Evolutionary conservation across 257 asterid genomes (phyloP).

Genomic region (Nicotiana knightiana): DNA sequence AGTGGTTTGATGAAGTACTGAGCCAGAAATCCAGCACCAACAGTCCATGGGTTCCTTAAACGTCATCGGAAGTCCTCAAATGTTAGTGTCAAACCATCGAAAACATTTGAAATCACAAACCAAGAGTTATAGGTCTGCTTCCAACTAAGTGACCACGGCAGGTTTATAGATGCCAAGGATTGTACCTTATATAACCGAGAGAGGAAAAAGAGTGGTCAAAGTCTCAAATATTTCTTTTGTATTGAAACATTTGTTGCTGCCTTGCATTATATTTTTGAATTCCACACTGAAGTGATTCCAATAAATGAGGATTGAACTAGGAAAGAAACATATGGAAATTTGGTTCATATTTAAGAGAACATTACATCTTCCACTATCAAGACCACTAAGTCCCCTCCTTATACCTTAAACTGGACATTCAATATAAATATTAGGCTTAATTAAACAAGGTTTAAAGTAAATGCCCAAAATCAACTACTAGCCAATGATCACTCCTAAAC

Average conservation of each 20-base stretch:
- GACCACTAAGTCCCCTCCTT: conserved; percentile 11
- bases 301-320: conserved; percentile 4
- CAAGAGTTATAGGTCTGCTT: too few relatives aligned
- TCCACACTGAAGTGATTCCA: conserved; percentile 19
- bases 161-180: conserved; percentile 95
- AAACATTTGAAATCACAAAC: too few relatives aligned
- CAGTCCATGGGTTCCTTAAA: conserved; percentile 96
- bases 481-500: neutral
- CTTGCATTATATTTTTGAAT: conserved; percentile 39
- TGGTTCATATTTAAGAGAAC: conserved; percentile 23
- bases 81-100: conserved; percentile 90
- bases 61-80: conserved; percentile 91
- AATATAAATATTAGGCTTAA: neutral
- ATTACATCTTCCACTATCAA: conserved; percentile 5
- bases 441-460: neutral
- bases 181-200: conserved; percentile 81
- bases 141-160: conserved; percentile 88
- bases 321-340: conserved; percentile 8
- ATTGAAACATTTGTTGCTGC: conserved; percentile 56
- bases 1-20: conserved; percentile 81
- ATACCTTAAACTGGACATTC: conserved; percentile 14
- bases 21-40: conserved; percentile 92
- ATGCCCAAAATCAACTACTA: neutral
- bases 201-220: conserved; percentile 90
- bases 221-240: conserved; percentile 78